phyloP scores from a whole-genome alignment of 192 early-diverging fungal genomes.

The Phycomyces blakesleeanus region DNA sequence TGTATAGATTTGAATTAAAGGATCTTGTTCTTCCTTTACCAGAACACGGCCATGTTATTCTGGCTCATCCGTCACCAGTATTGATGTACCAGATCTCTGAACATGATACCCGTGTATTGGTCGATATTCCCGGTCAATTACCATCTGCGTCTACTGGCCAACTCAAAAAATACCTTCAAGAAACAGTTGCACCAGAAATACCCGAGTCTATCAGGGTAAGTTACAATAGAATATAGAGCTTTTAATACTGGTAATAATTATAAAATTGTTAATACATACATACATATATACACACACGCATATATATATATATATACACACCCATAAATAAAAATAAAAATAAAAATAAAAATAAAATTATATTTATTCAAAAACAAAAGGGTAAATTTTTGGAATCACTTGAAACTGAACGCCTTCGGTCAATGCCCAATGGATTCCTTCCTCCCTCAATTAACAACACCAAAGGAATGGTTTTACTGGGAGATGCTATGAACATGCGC shows the following conservation, averaged over 20 bases:
- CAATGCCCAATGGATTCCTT: constrained; percentile 90
- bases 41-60: constrained; percentile 87
- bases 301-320: too few relatives aligned
- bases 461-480: constrained; percentile 78
- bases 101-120: constrained; percentile 81
- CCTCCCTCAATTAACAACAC: constrained; percentile 74
- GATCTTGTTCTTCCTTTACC: constrained; percentile 73
- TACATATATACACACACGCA: too few relatives aligned
- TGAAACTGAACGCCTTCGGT: constrained; percentile 68
- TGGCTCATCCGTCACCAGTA: constrained; percentile 83
- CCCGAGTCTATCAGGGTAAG: constrained; percentile 56
- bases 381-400: constrained; percentile 59
- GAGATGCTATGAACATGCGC: constrained; percentile 96
- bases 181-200: constrained; percentile 62
- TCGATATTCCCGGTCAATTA: constrained; percentile 89
- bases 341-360: constrained; percentile 7
- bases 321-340: too few relatives aligned
- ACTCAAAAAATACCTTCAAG: constrained; percentile 58
- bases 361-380: too few relatives aligned
- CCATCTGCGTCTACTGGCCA: constrained; percentile 67
- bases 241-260: too few relatives aligned
- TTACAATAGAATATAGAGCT: too few relatives aligned
- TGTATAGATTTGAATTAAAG: constrained; percentile 59
- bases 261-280: too few relatives aligned
- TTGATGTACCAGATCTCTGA: constrained; percentile 90